Conservation (phyloP, 1,284 basidiomycete genomes). For the Malassezia yamatoensis region DNA sequence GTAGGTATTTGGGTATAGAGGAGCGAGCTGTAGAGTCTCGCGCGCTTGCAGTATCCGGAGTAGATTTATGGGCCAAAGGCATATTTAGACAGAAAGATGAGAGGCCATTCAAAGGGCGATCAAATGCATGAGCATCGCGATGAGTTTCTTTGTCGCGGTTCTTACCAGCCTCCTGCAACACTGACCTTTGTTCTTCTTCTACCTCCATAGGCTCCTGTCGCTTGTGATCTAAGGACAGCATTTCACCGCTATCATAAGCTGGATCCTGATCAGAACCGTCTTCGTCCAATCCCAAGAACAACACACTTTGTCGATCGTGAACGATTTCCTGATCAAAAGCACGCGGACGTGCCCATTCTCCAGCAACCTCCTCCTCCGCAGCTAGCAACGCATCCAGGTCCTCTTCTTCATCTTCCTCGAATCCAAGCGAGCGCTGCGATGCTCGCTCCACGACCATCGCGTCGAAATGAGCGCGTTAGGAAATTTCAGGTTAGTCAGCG, state of each 20-base stretch:
- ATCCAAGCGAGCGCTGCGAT: background rate
- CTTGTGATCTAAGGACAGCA: background rate
- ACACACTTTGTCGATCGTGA: background rate
- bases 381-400: slow-evolving; percentile 10
- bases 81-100: no score
- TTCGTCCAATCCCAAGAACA: background rate
- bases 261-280: background rate
- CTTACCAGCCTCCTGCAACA: no score
- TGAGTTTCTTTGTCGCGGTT: no score
- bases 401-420: slow-evolving; percentile 3
- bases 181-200: no score
- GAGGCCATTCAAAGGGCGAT: no score
- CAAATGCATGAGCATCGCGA: no score
- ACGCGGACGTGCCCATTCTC: slow-evolving; percentile 1
- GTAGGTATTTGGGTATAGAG: slow-evolving; percentile 36
- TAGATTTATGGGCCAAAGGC: no score
- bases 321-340: slow-evolving; percentile 2
- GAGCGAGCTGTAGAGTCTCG: background rate
- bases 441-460: slow-evolving; percentile 1
- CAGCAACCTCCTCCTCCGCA: slow-evolving; percentile 4
- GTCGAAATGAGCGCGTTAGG: background rate
- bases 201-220: no score
- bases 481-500: background rate
- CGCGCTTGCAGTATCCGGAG: no score
- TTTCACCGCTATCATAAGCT: no score